Conservation (phyloP, 2,329 filamentous ascomycete species). For the Lasiodiplodia sp. region DNA sequence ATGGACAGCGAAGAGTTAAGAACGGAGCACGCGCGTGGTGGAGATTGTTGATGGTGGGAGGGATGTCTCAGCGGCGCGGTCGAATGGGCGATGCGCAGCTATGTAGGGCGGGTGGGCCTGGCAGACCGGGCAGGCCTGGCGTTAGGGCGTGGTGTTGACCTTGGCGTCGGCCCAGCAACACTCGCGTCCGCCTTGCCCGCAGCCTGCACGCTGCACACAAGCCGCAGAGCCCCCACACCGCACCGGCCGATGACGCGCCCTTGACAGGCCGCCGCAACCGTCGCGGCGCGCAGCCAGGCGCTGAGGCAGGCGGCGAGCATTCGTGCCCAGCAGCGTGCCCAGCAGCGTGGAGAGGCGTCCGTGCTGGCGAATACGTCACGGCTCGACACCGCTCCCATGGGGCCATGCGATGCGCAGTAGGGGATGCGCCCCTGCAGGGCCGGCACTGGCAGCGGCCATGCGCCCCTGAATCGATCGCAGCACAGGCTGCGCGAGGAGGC, state of each 20-base stretch:
- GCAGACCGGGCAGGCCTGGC: slow-evolving; percentile 9
- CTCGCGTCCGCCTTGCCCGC: slow-evolving; percentile 23
- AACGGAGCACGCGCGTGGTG: slow-evolving; percentile 28
- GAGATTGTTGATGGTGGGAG: slow-evolving; percentile 30
- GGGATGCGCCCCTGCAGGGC: slow-evolving; percentile 4
- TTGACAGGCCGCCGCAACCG: neutral
- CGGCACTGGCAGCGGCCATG: neutral
- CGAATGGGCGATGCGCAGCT: slow-evolving; percentile 26
- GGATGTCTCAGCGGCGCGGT: slow-evolving; percentile 20
- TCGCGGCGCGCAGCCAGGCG: neutral
- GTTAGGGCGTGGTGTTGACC: slow-evolving; percentile 22
- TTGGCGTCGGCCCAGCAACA: slow-evolving; percentile 31
- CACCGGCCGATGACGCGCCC: slow-evolving; percentile 19
- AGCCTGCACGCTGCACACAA: neutral
- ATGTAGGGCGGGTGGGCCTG: slow-evolving; percentile 25
- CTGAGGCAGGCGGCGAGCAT: neutral
- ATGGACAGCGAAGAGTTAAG: slow-evolving; percentile 34
- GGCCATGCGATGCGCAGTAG: neutral
- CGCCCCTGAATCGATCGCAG: slow-evolving; percentile 12
- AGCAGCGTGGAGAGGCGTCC: slow-evolving; percentile 2
- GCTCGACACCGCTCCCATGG: slow-evolving; percentile 19
- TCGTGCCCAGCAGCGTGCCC: slow-evolving; percentile 13
- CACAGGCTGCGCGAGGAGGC: neutral
- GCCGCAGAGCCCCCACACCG: slow-evolving; percentile 11
- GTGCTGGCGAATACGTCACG: slow-evolving; percentile 25